Percentiles rank a stretch among this genome's conserved stretches.
phyloP scores from a whole-genome alignment of 2,329 filamentous ascomycete genomes.

The Aspergillus sp. region DNA sequence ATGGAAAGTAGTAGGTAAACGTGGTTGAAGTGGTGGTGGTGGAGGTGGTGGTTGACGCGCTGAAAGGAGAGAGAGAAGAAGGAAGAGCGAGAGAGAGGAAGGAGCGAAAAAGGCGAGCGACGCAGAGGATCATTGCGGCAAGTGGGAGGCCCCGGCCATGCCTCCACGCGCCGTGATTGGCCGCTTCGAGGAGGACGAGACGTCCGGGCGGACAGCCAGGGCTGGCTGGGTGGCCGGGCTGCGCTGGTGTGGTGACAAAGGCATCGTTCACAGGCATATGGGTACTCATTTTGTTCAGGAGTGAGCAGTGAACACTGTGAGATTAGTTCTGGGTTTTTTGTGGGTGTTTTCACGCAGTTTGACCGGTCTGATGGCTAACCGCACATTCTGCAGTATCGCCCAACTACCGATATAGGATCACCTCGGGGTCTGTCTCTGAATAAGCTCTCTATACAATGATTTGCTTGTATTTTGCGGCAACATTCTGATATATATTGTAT shows the following conservation, averaged over 20 bases:
- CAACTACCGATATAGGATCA: no score
- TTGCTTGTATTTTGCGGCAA: no score
- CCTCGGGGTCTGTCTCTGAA: no score
- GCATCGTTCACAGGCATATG: neutral
- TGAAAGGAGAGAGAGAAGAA: constrained; percentile 7
- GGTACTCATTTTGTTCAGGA: no score
- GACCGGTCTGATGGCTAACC: no score
- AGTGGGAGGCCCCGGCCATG: constrained; percentile 21
- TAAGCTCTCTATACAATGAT: no score
- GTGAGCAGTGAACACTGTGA: no score
- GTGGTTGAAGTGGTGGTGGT: neutral
- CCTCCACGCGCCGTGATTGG: constrained; percentile 25
- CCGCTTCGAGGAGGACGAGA: constrained; percentile 28
- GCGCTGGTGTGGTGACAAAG: neutral
- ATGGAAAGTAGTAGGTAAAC: neutral
- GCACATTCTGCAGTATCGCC: no score
- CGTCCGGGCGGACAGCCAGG: constrained; percentile 18
- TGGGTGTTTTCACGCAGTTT: no score
- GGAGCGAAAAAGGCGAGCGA: constrained; percentile 13
- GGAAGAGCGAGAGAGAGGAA: constrained; percentile 10
- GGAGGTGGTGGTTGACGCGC: neutral
- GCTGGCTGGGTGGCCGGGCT: neutral
- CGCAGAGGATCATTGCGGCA: constrained; percentile 21
- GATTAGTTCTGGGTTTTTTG: no score
- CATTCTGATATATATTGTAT: no score